phyloP scores from a whole-genome alignment of 108 stramenopile genomes.

The Skeletonema menzelii region DNA sequence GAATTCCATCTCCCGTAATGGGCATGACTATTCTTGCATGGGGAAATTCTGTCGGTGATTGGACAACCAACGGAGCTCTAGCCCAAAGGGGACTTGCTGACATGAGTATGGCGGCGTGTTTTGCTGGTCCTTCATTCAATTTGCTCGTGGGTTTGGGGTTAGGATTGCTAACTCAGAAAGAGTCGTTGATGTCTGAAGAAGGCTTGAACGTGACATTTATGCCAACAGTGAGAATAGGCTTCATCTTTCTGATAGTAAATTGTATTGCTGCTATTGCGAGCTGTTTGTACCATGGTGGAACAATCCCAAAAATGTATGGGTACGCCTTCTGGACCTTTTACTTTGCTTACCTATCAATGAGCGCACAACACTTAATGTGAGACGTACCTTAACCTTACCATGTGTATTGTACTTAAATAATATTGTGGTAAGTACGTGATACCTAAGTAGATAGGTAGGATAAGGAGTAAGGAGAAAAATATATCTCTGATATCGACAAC shows the following conservation, averaged over 20 bases:
- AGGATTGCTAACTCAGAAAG: constrained; percentile 53
- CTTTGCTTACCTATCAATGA: constrained; percentile 13
- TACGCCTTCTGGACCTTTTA: constrained; percentile 16
- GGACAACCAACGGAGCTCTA: constrained; percentile 89
- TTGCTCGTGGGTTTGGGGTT: constrained; percentile 75
- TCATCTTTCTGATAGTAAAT: constrained; percentile 18
- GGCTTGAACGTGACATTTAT: constrained; percentile 8
- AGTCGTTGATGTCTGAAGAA: constrained; percentile 16
- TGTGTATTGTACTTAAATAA: too few species aligned
- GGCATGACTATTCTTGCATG: constrained; percentile 93
- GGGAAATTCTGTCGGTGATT: constrained; percentile 91
- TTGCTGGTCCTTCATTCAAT: constrained; percentile 95
- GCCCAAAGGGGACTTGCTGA: constrained; percentile 87
- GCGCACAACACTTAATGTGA: constrained; percentile 2
- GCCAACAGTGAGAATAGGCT: constrained; percentile 13
- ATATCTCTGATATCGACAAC: too few species aligned
- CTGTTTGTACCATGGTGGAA: constrained; percentile 13
- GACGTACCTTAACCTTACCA: too few species aligned
- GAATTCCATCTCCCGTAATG: constrained; percentile 79
- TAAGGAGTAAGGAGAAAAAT: too few species aligned
- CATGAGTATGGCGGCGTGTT: constrained; percentile 83
- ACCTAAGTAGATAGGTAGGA: too few species aligned
- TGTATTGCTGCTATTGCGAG: constrained; percentile 3
- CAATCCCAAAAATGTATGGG: constrained; percentile 2
- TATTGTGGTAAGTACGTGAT: too few species aligned